Evolutionary conservation across 169 alveolate species (phyloP).

Genomic region (Blepharisma undulans): DNA sequence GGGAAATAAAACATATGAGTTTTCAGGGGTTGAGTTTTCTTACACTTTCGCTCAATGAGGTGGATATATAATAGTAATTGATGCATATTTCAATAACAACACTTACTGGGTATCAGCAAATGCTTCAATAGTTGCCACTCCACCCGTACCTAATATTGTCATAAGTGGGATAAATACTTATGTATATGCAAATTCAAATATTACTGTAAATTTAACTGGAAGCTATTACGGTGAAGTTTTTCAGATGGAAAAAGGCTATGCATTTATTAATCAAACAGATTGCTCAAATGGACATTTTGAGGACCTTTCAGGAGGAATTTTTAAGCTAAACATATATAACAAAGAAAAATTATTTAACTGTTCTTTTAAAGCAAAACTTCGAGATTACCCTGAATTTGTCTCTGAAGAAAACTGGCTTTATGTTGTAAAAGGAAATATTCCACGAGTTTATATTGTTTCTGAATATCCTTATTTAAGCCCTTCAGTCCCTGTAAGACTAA

Average conservation of each 20-base stretch:
- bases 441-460: neutral
- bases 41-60: neutral
- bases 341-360: neutral
- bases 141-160: neutral
- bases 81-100: neutral
- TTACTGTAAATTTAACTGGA: neutral
- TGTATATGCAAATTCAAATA: neutral
- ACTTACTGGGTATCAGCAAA: neutral
- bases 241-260: neutral
- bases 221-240: neutral
- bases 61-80: neutral
- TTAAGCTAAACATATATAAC: neutral
- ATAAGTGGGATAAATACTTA: neutral
- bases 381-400: neutral
- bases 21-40: neutral
- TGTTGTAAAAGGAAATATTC: neutral
- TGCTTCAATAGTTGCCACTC: neutral
- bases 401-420: neutral
- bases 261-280: neutral
- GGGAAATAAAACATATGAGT: neutral
- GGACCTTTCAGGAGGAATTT: neutral
- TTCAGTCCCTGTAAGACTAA: neutral
- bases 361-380: too few species aligned
- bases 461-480: neutral
- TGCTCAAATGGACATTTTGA: neutral